Conservation (phyloP, 2,329 filamentous ascomycete species). For the Aspergillus intermedius region DNA sequence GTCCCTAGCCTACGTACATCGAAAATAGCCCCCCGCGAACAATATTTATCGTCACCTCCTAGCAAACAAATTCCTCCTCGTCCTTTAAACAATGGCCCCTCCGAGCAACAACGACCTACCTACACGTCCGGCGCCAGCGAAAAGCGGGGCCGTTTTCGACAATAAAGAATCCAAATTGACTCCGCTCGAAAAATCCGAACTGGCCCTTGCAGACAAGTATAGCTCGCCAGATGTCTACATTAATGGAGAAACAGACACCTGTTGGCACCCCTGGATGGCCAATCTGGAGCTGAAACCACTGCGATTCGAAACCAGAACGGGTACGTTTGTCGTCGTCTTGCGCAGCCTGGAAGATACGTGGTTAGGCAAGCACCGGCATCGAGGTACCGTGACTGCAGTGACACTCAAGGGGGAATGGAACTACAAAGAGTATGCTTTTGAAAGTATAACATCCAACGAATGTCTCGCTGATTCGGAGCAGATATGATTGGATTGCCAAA, state of each 20-base stretch:
- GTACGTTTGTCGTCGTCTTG: conserved; percentile 15
- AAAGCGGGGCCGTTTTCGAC: not conserved
- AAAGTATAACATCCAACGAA: not conserved
- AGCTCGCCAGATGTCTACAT: conserved; percentile 12
- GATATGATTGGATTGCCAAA: conserved; percentile 15
- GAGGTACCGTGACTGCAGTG: conserved; percentile 15
- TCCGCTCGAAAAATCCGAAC: conserved; percentile 5
- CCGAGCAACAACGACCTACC: too few species aligned
- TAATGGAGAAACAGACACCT: conserved; percentile 13
- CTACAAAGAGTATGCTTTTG: conserved; percentile 13
- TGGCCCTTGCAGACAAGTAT: conserved; percentile 6
- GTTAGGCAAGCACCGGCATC: conserved; percentile 17
- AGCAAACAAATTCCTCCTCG: too few species aligned
- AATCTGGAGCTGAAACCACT: conserved; percentile 16
- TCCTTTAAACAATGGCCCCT: too few species aligned
- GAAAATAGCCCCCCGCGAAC: too few species aligned
- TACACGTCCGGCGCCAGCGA: not conserved
- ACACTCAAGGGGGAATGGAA: conserved; percentile 15
- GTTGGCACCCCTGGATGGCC: conserved; percentile 15
- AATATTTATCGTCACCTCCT: too few species aligned
- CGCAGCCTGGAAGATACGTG: conserved; percentile 10
- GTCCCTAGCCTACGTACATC: too few species aligned
- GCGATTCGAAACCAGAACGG: conserved; percentile 16
- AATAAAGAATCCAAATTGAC: conserved; percentile 2
- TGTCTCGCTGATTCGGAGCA: not conserved